Evolutionary conservation across 2,329 filamentous ascomycete genomes (phyloP).

Genomic region (Aaosphaeria pasadenensis): DNA sequence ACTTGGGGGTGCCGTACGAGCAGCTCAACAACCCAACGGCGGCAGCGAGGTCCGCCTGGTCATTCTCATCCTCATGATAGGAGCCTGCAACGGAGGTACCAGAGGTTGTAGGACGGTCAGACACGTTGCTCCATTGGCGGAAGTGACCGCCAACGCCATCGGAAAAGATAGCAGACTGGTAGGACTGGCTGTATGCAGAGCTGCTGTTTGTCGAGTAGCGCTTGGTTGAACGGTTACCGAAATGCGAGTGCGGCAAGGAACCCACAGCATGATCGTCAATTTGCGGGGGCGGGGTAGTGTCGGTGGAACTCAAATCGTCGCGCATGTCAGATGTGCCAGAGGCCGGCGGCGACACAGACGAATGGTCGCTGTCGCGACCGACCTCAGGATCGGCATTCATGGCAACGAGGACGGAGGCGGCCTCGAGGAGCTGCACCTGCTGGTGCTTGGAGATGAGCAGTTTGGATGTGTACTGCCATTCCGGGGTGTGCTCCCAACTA

Average conservation of each 20-base stretch:
- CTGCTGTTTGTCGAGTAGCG: constrained; percentile 49
- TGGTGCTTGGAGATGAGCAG: constrained; percentile 98
- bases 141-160: constrained; percentile 58
- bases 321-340: constrained; percentile 75
- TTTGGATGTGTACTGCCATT: constrained; percentile 97
- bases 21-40: constrained; percentile 88
- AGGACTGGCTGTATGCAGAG: constrained; percentile 66
- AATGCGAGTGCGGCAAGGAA: constrained; percentile 39
- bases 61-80: constrained; percentile 64
- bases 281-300: constrained; percentile 87
- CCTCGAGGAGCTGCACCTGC: constrained; percentile 95
- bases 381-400: constrained; percentile 72
- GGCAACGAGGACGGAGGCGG: constrained; percentile 88
- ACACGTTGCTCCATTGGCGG: constrained; percentile 65
- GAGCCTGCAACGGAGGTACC: constrained; percentile 57
- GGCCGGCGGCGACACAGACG: constrained; percentile 76
- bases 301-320: constrained; percentile 78
- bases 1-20: constrained; percentile 80
- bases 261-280: constrained; percentile 60
- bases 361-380: constrained; percentile 69
- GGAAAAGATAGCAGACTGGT: constrained; percentile 68
- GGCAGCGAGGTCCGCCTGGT: constrained; percentile 79
- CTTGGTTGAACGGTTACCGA: constrained; percentile 36
- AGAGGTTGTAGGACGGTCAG: constrained; percentile 76
- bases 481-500: constrained; percentile 99